These are phyloP conservation scores for Dittrichia graveolens DNA, from an alignment of 129 eudicot species.

Conservation along the genomic window DNA sequence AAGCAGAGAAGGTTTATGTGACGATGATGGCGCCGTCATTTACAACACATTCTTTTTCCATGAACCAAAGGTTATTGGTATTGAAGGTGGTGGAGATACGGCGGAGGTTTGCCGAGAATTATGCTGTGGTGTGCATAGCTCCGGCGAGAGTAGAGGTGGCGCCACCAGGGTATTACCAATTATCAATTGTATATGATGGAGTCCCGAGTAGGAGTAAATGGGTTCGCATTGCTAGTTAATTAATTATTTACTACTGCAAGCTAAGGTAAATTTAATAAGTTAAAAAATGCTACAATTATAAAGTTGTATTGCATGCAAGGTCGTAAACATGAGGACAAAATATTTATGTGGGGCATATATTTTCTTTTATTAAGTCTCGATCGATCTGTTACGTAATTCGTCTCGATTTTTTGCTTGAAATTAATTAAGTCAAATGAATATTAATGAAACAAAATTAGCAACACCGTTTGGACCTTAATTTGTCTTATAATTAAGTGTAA, in stretches of 20 bases:
- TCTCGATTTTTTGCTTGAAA: too few relatives aligned
- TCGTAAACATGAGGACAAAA: constrained; percentile 20
- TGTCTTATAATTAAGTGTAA: too few relatives aligned
- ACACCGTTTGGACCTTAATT: too few relatives aligned
- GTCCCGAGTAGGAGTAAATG: constrained; percentile 47
- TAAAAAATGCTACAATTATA: constrained; percentile 23
- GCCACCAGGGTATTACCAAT: constrained; percentile 49
- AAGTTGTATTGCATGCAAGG: constrained; percentile 32
- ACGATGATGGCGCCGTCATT: constrained; percentile 56
- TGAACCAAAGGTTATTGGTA: constrained; percentile 48
- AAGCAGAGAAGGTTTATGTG: constrained; percentile 25
- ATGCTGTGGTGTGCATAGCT: constrained; percentile 25
- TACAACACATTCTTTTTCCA: constrained; percentile 52
- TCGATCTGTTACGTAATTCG: too few relatives aligned
- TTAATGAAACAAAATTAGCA: too few relatives aligned
- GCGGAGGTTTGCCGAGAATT: constrained; percentile 13
- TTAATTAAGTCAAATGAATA: too few relatives aligned
- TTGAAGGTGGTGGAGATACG: constrained; percentile 32
- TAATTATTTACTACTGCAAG: constrained; percentile 12
- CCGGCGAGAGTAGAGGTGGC: constrained; percentile 39
- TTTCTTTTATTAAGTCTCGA: constrained; percentile 2
- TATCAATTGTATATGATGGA: constrained; percentile 41
- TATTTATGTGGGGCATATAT: constrained; percentile 7
- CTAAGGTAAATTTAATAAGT: constrained; percentile 16
- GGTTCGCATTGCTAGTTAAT: constrained; percentile 29